Conservation (phyloP, 192 early-diverging fungal genomes). For the Piromyces finnis region DNA sequence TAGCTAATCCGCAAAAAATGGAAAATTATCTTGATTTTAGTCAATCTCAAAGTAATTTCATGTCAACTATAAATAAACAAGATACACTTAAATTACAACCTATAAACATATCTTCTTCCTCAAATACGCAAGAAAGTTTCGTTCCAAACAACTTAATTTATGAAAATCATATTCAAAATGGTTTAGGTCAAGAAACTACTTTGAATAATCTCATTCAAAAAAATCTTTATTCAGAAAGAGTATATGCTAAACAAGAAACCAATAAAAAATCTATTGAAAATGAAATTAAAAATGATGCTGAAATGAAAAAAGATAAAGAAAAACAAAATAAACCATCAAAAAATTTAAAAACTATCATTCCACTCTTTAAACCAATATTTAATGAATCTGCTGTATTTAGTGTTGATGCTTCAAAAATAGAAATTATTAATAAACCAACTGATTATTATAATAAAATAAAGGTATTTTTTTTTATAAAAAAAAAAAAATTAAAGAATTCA, state of each 20-base stretch:
- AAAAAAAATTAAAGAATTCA: too few relatives aligned
- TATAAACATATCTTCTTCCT: not conserved
- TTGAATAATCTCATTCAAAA: not conserved
- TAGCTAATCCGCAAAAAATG: not conserved
- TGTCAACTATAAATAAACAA: not conserved
- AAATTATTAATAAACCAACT: not conserved
- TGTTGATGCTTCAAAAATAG: not conserved
- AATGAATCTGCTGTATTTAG: not conserved
- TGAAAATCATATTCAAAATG: not conserved
- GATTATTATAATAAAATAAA: not conserved
- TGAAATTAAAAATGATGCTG: not conserved
- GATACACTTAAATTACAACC: not conserved
- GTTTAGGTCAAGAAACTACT: not conserved
- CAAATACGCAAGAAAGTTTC: not conserved
- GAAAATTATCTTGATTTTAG: not conserved
- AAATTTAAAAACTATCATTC: not conserved
- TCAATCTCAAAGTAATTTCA: not conserved
- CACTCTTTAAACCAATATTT: not conserved
- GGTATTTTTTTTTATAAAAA: not conserved
- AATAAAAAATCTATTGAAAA: not conserved
- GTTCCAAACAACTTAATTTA: not conserved
- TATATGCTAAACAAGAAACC: too few relatives aligned
- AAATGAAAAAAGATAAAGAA: not conserved
- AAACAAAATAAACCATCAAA: too few relatives aligned
- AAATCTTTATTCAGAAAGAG: not conserved